Evolutionary conservation across 805 yeast genomes (phyloP).

Genomic region (Jamesozyma jinghongensis): DNA sequence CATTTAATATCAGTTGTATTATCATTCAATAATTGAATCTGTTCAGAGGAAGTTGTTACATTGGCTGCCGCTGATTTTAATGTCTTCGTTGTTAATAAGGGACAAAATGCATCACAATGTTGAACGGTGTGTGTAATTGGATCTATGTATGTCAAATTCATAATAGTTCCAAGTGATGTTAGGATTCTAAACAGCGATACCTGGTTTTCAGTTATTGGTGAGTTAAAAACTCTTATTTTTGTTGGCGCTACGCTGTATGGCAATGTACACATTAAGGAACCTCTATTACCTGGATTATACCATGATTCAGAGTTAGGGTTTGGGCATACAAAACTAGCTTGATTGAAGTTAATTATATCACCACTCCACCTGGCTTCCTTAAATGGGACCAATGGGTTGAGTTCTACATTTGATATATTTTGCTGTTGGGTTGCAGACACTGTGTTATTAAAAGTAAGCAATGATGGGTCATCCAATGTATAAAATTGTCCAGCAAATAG

Average conservation of each 20-base stretch:
- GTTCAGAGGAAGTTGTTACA: constrained; percentile 17
- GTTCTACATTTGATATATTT: constrained; percentile 30
- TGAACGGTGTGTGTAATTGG: constrained; percentile 50
- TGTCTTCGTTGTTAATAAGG: constrained; percentile 40
- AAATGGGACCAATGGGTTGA: constrained; percentile 55
- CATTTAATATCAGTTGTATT: constrained; percentile 32
- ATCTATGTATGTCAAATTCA: constrained; percentile 83
- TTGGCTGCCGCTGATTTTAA: constrained; percentile 28
- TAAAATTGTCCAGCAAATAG: constrained; percentile 74
- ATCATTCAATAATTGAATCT: constrained; percentile 22
- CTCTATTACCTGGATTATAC: constrained; percentile 43
- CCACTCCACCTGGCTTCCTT: constrained; percentile 45
- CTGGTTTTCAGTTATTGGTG: constrained; percentile 36
- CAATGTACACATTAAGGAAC: constrained; percentile 55
- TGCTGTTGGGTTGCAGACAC: constrained; percentile 24
- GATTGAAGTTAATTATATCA: constrained; percentile 31
- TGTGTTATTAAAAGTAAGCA: constrained; percentile 22
- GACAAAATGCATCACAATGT: constrained; percentile 86
- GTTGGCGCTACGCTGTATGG: constrained; percentile 56
- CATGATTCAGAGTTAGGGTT: constrained; percentile 36
- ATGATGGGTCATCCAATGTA: constrained; percentile 45
- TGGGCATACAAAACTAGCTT: constrained; percentile 50
- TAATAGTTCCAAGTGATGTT: constrained; percentile 69
- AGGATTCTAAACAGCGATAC: constrained; percentile 60
- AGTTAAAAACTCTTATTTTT: constrained; percentile 62